These are phyloP conservation scores for Lenwebbia sp. DNA, from an alignment of 345 rosid genomes.

Conservation along the genomic window DNA sequence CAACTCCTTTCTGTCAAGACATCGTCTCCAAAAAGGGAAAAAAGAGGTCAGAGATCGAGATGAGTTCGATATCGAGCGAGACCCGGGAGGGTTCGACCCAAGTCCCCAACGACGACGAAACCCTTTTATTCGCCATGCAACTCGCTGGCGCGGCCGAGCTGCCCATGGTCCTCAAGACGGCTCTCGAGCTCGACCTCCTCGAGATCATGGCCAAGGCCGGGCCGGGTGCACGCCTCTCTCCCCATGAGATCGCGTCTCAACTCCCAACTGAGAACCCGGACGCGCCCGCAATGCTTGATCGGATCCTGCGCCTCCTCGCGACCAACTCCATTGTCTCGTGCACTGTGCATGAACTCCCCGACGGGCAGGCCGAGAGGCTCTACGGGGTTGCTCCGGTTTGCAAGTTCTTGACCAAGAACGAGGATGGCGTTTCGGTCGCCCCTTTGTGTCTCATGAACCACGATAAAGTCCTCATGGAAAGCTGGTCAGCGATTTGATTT, in stretches of 20 bases:
- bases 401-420: constrained; percentile 19
- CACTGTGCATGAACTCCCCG: constrained; percentile 3
- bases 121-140: constrained; percentile 10
- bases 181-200: constrained; percentile 24
- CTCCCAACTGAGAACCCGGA: constrained; percentile 23
- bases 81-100: neutral
- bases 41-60: neutral
- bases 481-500: constrained; percentile 8
- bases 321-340: constrained; percentile 13
- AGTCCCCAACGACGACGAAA: constrained; percentile 11
- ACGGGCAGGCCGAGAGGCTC: constrained; percentile 15
- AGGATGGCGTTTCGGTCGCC: constrained; percentile 27
- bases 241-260: constrained; percentile 14
- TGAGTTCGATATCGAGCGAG: neutral
- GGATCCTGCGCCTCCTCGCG: constrained; percentile 23
- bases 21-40: neutral
- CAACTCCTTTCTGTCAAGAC: neutral
- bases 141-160: constrained; percentile 10
- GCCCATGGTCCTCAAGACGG: constrained; percentile 25
- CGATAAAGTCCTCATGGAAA: constrained; percentile 31
- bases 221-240: constrained; percentile 6
- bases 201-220: constrained; percentile 23
- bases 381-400: constrained; percentile 26
- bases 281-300: constrained; percentile 14
- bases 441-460: constrained; percentile 23